These are phyloP conservation scores for Podila clonocystis DNA, from an alignment of 192 early-diverging fungal species.

Conservation along the genomic window DNA sequence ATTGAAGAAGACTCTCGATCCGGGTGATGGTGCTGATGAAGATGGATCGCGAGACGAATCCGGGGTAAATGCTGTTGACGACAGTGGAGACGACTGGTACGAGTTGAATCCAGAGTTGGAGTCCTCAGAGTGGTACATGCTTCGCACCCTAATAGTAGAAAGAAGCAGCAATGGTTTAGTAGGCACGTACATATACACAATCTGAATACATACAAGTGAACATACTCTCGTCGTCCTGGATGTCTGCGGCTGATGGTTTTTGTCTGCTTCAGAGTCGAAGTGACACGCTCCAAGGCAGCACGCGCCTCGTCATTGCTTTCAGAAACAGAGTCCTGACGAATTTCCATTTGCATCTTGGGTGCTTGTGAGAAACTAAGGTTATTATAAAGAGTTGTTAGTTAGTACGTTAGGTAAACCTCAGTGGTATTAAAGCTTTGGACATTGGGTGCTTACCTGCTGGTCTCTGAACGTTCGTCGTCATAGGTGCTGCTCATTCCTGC, in stretches of 20 bases:
- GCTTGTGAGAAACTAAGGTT: conserved; percentile 28
- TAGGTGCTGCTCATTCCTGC: conserved; percentile 33
- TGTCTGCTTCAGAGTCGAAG: conserved; percentile 42
- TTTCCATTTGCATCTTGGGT: conserved; percentile 48
- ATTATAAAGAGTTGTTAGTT: neutral
- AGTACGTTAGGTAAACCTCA: neutral
- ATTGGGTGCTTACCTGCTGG: conserved; percentile 31
- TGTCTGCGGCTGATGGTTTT: conserved; percentile 38
- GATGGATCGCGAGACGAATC: conserved; percentile 19
- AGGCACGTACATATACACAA: neutral
- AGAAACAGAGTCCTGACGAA: conserved; percentile 25
- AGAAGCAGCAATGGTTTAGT: neutral
- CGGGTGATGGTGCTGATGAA: conserved; percentile 14
- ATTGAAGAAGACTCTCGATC: conserved; percentile 29
- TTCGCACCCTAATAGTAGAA: conserved; percentile 26
- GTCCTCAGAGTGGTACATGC: conserved; percentile 50
- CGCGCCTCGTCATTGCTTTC: conserved; percentile 48
- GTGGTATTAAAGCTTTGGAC: neutral
- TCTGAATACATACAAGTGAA: neutral
- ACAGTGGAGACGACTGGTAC: conserved; percentile 32
- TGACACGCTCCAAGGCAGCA: conserved; percentile 38
- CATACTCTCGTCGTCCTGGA: conserved; percentile 37
- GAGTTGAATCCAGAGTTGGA: conserved; percentile 23
- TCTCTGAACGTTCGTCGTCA: conserved; percentile 53
- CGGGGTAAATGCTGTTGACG: conserved; percentile 16